These are phyloP conservation scores for Boletales sp. DNA, from an alignment of 768 basidiomycete genomes.

Conservation along the genomic window DNA sequence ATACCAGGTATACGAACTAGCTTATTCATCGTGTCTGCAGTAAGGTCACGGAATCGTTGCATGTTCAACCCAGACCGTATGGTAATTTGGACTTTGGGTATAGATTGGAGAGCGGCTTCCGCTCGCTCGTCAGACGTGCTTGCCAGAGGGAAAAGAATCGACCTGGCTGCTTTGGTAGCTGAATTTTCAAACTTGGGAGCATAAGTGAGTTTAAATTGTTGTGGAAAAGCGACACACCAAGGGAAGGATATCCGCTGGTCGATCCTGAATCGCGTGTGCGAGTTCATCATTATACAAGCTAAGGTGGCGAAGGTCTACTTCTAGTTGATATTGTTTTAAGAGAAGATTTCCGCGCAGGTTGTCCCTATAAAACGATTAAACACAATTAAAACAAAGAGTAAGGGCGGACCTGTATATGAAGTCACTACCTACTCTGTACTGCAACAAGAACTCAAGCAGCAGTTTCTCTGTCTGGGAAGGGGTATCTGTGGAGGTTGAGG, in stretches of 20 bases:
- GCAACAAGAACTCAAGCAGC: conserved; percentile 81
- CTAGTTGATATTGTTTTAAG: conserved; percentile 80
- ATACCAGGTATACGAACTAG: conserved; percentile 97
- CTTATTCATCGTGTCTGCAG: conserved; percentile 91
- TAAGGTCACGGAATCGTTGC: conserved; percentile 90
- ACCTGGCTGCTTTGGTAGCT: conserved; percentile 77
- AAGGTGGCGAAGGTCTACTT: conserved; percentile 79
- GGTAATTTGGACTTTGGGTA: conserved; percentile 82
- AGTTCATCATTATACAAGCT: conserved; percentile 91
- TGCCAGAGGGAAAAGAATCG: conserved; percentile 80
- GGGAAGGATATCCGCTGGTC: conserved; percentile 85
- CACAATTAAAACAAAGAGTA: neutral
- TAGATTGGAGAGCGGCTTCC: conserved; percentile 44
- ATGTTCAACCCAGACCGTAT: conserved; percentile 89
- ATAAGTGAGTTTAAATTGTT: neutral
- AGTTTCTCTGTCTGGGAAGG: conserved; percentile 80
- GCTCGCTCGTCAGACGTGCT: conserved; percentile 42
- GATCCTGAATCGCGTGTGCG: conserved; percentile 85
- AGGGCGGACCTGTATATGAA: conserved; percentile 81
- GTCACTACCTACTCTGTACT: conserved; percentile 85
- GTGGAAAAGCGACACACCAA: conserved; percentile 48
- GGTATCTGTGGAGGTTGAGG: conserved; percentile 57
- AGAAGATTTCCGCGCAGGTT: conserved; percentile 86
- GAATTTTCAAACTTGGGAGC: conserved; percentile 82
- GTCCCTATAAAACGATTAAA: conserved; percentile 47